Base-by-base conservation (phyloP, 2,329 filamentous ascomycete species). In the Trichoderma lentiforme region DNA sequence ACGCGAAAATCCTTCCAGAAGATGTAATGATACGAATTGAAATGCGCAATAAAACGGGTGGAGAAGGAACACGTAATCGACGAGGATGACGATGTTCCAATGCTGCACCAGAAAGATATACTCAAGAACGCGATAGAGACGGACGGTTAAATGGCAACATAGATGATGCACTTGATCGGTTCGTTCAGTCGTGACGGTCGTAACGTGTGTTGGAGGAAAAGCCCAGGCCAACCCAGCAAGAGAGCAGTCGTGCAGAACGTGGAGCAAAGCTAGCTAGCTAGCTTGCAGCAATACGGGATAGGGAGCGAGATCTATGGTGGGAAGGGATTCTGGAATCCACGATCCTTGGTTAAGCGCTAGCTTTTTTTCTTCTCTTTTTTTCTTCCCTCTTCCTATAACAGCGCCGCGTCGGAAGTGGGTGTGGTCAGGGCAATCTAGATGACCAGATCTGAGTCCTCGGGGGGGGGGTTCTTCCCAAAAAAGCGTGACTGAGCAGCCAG, bases 1-100 rank as follows among this genome's bases (percentile, higher is more conserved):
- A 73, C 70, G 65, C 75, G 77, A 75, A 75, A 76, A 74, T 61
- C 66, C 70, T 75, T 73, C 69, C 69, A 28, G 15, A 57, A 58
- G 11, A 57, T 24, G 18, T 26, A 34, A 43, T 32, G 24, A 53
- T 51, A 34, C 21, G 32, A 61, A 47, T 62, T 30, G 21, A 32
- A 36, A 43, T 63, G 69, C 34, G 66, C 51, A 64, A 65, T 60
- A 67, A 72, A 73, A 73, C 34, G 56, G 56, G 39, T 30, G 66
- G 66, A 56, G 68, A 64, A 57, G 60, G 39, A 63, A 64, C 58
- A 64, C 58, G 58, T 70, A 53, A 64, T 70, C 58, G 51, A 30
- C 2, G 60, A 18, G 2, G 68, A 70, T 26, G 60, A 64, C 58
- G 68, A 58, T 28, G 30, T 61, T 70, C 66, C 57, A 62, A 21